phyloP scores from a whole-genome alignment of 2,329 filamentous ascomycete species.

The Thielaviopsis populi region DNA sequence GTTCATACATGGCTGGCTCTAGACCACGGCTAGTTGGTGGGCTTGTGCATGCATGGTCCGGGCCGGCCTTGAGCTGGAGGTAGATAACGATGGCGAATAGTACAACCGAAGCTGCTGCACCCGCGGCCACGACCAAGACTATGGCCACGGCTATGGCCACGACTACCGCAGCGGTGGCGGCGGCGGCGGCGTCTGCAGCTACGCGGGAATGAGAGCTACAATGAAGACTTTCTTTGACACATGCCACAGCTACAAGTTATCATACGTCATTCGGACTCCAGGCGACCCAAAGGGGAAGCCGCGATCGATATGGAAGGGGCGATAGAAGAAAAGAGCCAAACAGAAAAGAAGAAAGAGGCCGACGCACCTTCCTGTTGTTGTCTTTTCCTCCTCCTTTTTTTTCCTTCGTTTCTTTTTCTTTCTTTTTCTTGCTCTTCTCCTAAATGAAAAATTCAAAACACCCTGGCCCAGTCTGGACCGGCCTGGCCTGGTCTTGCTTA shows the following conservation, averaged over 20 bases:
- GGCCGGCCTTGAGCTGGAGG: neutral
- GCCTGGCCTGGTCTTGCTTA: neutral
- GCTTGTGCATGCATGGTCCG: neutral
- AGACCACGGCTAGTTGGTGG: neutral
- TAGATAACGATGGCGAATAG: neutral
- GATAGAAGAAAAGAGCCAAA: conserved; percentile 9
- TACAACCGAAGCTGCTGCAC: neutral
- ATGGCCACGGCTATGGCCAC: neutral
- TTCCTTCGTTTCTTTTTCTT: neutral
- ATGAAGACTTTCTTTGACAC: neutral
- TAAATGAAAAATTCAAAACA: neutral
- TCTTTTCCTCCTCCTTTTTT: neutral
- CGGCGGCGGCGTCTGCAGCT: too few species aligned
- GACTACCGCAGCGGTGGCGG: too few species aligned
- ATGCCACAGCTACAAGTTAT: neutral
- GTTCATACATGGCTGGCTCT: neutral
- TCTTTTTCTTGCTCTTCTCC: neutral
- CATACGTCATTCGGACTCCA: neutral
- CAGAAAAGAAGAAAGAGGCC: conserved; percentile 1
- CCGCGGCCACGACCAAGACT: too few species aligned
- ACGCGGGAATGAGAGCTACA: neutral
- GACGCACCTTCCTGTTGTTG: neutral
- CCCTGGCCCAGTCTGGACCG: neutral
- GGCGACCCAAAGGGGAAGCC: neutral
- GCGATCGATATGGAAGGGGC: neutral